phyloP scores from a whole-genome alignment of 2,329 filamentous ascomycete genomes.

The Dryadomyces quercivorus region DNA sequence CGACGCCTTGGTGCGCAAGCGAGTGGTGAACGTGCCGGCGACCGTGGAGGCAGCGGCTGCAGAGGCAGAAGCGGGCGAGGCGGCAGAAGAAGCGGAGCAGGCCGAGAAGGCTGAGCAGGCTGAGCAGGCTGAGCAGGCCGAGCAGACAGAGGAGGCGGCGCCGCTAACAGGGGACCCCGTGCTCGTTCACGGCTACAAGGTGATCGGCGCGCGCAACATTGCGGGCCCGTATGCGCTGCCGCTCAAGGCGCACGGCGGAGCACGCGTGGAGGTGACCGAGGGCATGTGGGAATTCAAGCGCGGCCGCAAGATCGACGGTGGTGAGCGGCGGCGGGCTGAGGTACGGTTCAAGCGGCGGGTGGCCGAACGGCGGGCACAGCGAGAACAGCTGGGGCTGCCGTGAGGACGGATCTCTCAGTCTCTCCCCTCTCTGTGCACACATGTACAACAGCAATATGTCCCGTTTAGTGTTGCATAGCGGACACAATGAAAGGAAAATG shows the following conservation, averaged over 20 bases:
- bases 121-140: constrained; percentile 9
- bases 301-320: constrained; percentile 89
- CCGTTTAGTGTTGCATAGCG: too few relatives aligned
- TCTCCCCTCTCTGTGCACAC: not conserved
- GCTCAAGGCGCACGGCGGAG: constrained; percentile 52
- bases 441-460: too few relatives aligned
- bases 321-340: constrained; percentile 79
- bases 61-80: not conserved
- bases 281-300: constrained; percentile 86
- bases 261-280: constrained; percentile 59
- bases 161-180: not conserved
- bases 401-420: too few relatives aligned
- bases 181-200: constrained; percentile 48
- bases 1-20: constrained; percentile 32
- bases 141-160: constrained; percentile 16
- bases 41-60: not conserved
- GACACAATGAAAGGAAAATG: too few relatives aligned
- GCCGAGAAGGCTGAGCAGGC: constrained; percentile 19
- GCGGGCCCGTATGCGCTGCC: constrained; percentile 62
- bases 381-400: constrained; percentile 18
- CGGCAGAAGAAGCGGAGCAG: not conserved
- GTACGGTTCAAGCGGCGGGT: constrained; percentile 77
- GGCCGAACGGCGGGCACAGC: constrained; percentile 60
- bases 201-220: constrained; percentile 57
- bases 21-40: constrained; percentile 40